Evolutionary conservation across 495 filamentous ascomycete species (phyloP).

Genomic region (Penicillium coffeae): DNA sequence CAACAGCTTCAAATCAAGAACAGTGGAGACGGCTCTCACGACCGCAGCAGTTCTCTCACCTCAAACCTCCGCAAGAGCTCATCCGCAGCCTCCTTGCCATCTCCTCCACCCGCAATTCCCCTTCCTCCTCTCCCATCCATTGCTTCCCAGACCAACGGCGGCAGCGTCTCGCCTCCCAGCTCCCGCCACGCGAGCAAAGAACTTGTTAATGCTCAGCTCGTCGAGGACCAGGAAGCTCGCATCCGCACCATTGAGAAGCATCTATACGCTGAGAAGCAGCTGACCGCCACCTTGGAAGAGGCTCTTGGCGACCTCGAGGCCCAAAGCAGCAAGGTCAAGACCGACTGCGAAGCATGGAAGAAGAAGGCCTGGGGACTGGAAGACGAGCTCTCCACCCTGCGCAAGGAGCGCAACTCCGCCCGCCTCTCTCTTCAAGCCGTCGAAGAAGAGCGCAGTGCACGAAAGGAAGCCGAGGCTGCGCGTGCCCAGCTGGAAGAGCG

Average conservation of each 20-base stretch:
- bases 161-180: conserved; percentile 43
- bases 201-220: conserved; percentile 58
- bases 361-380: conserved; percentile 76
- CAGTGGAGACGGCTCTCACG: conserved; percentile 37
- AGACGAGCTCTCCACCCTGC: conserved; percentile 68
- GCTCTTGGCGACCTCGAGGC: conserved; percentile 89
- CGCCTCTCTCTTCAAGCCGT: conserved; percentile 87
- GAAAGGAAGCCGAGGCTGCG: conserved; percentile 83
- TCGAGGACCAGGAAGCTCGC: conserved; percentile 89
- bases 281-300: conserved; percentile 91
- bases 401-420: conserved; percentile 63
- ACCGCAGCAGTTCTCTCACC: conserved; percentile 76
- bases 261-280: conserved; percentile 90
- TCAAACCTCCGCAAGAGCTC: conserved; percentile 81
- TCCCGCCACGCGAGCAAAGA: conserved; percentile 79
- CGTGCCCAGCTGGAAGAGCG: conserved; percentile 84
- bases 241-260: conserved; percentile 97
- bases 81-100: conserved; percentile 79
- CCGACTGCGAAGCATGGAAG: conserved; percentile 84
- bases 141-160: conserved; percentile 31
- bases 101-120: conserved; percentile 93
- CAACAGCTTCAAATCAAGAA: conserved; percentile 42
- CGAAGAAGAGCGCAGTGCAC: conserved; percentile 86
- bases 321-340: conserved; percentile 79
- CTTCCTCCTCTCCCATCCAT: conserved; percentile 59